Evolutionary conservation across 2,329 filamentous ascomycete species (phyloP).

Genomic region (Sphaerulina musiva): DNA sequence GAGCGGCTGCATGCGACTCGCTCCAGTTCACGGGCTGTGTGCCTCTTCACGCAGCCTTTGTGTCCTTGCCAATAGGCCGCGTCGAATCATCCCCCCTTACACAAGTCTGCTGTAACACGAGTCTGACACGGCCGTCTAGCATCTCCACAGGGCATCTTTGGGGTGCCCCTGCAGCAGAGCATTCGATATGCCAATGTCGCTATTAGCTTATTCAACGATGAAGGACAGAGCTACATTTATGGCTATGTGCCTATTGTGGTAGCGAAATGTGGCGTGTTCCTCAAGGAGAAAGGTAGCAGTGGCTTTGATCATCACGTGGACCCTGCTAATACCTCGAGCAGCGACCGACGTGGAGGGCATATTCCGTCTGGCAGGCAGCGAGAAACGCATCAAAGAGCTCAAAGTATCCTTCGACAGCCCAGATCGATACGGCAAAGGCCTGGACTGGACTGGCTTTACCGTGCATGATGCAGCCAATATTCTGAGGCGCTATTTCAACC

Average conservation of each 20-base stretch:
- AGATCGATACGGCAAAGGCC: constrained; percentile 88
- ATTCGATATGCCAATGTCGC: constrained; percentile 97
- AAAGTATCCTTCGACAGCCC: constrained; percentile 89
- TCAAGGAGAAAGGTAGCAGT: constrained; percentile 89
- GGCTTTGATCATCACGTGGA: neutral
- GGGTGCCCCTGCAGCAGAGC: constrained; percentile 84
- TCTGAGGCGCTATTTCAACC: constrained; percentile 87
- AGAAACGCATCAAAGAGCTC: constrained; percentile 96
- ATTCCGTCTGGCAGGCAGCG: constrained; percentile 89
- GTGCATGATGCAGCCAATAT: constrained; percentile 98
- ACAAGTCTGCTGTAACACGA: neutral
- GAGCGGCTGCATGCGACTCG: neutral
- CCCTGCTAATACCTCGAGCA: constrained; percentile 38
- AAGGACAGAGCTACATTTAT: constrained; percentile 94
- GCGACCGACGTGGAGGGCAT: constrained; percentile 94
- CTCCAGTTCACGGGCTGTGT: neutral
- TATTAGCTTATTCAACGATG: constrained; percentile 87
- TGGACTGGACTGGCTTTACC: constrained; percentile 96
- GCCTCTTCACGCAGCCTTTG: constrained; percentile 1
- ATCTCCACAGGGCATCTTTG: constrained; percentile 73
- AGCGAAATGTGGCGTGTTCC: constrained; percentile 91
- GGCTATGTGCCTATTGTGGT: constrained; percentile 98
- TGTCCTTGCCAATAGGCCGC: neutral
- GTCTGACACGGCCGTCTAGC: constrained; percentile 18
- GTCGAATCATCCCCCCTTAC: neutral